Evolutionary conservation across 306 rosid genomes (phyloP), one percentile per base, ranked within the genome.

Genomic region (Cucurbita argyrosperma): DNA sequence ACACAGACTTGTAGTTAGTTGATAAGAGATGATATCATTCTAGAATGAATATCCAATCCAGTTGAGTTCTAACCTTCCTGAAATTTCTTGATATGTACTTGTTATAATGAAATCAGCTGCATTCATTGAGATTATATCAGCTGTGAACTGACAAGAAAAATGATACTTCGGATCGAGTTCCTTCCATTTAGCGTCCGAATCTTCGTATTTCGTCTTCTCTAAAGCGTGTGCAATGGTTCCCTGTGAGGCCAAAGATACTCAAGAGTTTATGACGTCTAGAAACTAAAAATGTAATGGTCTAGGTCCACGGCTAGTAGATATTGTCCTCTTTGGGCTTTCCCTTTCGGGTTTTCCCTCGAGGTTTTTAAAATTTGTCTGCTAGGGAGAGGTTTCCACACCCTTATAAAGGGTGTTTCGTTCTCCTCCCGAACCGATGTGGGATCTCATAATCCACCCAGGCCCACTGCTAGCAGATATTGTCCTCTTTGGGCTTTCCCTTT

Each of bases 221-320:
- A 92, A 85, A 46, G 97, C 97, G 77, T 92, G 97, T 77, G 97
- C 96, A 65, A 92, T 89, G 19, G 92, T 88, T 79, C 94, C 97
- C 96, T 91, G 77, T 78, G 71, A 67, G 23, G 8, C 67, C 43
- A 66, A 76, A 50, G 8, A 76, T 4, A 18, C 15, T 54, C 13
- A 39, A 54, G 18, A 72, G 10, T 72, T 72, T 10, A 54, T 65
- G 18, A 18, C 6, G 11, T 5, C 19, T 10, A 37, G 50, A 71
- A 71, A 71, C 50, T 9, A 50, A 71, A 71, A 30, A 30, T 30
- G 35, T 30, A 30, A 2, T 4, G 35, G 35, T 3, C 35, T 30
- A 30, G 35, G 3, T 3, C 35, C 35, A 30, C 35, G 0, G 35
- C 4, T 3, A 30, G 35, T 3, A 30, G 35, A 30, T 30, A 30